A percentile compares a stretch with the other conserved stretches of the same genome.
Conservation (phyloP, 371 early-diverging fungal genomes). For the Syncephalastrum monosporum region DNA sequence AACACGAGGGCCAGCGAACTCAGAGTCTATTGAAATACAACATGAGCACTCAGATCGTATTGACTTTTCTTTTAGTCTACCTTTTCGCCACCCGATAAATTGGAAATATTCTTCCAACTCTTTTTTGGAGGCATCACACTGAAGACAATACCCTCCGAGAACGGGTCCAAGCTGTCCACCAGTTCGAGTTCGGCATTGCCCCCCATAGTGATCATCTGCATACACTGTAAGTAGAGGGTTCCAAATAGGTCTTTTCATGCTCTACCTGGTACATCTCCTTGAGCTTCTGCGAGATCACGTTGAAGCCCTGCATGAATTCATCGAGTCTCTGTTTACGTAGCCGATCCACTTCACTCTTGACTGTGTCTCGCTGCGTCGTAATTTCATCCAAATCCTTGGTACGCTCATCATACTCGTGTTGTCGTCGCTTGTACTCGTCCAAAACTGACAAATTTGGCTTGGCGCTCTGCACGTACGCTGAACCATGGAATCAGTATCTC, state of each 20-base stretch:
- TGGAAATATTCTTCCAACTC: constrained; percentile 99
- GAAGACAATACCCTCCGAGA: constrained; percentile 98
- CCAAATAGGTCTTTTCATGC: not conserved
- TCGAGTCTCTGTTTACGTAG: constrained; percentile 82
- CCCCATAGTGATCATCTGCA: constrained; percentile 96
- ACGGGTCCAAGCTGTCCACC: constrained; percentile 99
- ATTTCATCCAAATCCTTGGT: constrained; percentile 76
- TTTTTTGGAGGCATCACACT: constrained; percentile 99
- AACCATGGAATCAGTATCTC: not conserved
- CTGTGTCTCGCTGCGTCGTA: constrained; percentile 70
- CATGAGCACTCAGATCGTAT: not conserved
- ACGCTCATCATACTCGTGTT: constrained; percentile 71
- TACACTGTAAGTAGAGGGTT: not conserved
- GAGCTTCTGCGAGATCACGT: constrained; percentile 88
- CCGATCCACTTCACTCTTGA: constrained; percentile 72
- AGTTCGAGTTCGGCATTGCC: constrained; percentile 99
- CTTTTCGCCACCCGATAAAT: constrained; percentile 99
- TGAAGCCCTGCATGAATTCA: constrained; percentile 98
- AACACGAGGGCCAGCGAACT: constrained; percentile 98
- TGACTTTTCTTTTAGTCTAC: constrained; percentile 35
- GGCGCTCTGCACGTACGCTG: constrained; percentile 65
- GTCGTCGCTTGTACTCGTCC: constrained; percentile 81
- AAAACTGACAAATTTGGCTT: constrained; percentile 90
- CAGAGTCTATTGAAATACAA: constrained; percentile 70
- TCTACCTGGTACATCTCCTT: constrained; percentile 98